Evolutionary conservation across 2,329 filamentous ascomycete genomes (phyloP).

Genomic region (Fusarium continuum): DNA sequence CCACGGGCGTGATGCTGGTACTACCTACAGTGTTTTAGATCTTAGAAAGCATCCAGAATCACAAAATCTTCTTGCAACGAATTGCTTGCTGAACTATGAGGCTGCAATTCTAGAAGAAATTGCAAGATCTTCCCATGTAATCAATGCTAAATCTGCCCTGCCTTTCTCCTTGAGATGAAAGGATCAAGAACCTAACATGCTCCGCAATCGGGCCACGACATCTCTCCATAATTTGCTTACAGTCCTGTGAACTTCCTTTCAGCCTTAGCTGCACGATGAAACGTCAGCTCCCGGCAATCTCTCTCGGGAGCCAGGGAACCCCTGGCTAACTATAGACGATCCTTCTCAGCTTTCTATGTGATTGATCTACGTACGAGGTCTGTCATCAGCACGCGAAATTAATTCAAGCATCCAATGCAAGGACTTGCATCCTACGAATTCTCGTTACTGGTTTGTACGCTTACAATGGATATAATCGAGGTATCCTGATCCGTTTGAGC

Average conservation of each 20-base stretch:
- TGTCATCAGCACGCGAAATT: background rate
- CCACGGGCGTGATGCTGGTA: too few species aligned
- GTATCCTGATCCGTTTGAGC: background rate
- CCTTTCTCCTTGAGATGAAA: too few species aligned
- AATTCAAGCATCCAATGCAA: background rate
- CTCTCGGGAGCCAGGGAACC: background rate
- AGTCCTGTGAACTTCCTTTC: background rate
- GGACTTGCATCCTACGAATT: background rate
- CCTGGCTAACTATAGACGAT: background rate
- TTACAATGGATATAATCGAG: background rate
- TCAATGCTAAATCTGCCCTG: too few species aligned
- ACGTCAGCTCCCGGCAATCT: background rate
- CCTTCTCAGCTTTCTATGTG: background rate
- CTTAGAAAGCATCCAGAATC: too few species aligned
- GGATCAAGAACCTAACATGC: background rate
- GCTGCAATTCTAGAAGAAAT: too few species aligned
- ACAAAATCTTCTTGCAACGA: too few species aligned
- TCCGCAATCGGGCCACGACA: background rate
- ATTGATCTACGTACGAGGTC: background rate
- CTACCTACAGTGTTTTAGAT: too few species aligned
- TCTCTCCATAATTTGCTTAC: background rate
- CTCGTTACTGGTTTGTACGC: background rate
- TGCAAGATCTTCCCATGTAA: too few species aligned
- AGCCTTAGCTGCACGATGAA: background rate
- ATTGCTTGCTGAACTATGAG: too few species aligned